Base-by-base conservation (phyloP, 208 protist genomes). In the Endotrypanum monterogeii region DNA sequence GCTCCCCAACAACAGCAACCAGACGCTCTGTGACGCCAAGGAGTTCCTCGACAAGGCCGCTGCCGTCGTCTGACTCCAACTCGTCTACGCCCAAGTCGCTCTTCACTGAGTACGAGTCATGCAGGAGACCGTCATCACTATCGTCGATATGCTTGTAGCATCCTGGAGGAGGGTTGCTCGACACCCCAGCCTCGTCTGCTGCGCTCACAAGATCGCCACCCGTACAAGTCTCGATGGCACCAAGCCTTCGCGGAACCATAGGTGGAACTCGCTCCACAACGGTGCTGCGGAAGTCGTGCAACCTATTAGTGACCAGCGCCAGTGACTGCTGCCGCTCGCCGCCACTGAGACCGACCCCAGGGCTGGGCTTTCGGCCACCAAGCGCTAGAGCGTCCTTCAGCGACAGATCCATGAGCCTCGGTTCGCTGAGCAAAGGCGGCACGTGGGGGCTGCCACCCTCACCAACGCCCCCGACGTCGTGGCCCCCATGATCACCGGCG, bases 1-100 rank as follows among this genome's bases (percentile, higher is more conserved):
- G 93, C 81, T 94, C 89, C 37, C 87, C 89, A 12, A 94, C 85
- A 4, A 96, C 87, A 3, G 92, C 92, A 18, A 96, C 86, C 7
- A 96, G 74, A 5, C 92, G 84, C 82, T 96, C 90, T n/a, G 86
- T 79, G 46, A 96, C 89, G 12, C 83, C 86, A 55, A 52, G 66
- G 1, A 61, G 46, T 80, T 93, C 88, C 71, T 88, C 86, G 20
- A 83, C 69, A 12, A 73, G 74, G n/a, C 70, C 74, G 37, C 71
- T 83, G 68, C 75, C 70, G 32, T 80, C 78, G 57, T 75, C 73
- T 46, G 65, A 58, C 71, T 79, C 71, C 18, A 52, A 39, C 52
- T 76, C 74, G 55, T 78, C 72, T 3, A 72, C 82, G 58, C 80
- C 79, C 37, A 46, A 80, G 68, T 79, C 72, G 32, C 76, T 79